Evolutionary conservation across 2,329 filamentous ascomycete genomes (phyloP).

Genomic region (Fusarium musae): DNA sequence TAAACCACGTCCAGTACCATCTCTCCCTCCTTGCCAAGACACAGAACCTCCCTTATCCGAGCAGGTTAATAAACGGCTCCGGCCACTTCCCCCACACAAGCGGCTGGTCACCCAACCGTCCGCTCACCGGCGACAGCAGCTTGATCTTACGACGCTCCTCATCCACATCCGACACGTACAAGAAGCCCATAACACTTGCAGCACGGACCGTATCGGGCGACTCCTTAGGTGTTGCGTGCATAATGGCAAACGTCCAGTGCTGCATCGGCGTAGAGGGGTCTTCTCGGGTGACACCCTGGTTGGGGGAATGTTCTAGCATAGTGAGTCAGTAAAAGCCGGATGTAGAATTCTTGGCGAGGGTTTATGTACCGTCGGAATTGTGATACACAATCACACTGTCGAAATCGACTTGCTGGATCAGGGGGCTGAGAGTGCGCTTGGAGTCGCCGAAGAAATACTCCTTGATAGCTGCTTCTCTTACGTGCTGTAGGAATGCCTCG

Average conservation of each 20-base stretch:
- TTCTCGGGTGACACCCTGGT: slow-evolving; percentile 68
- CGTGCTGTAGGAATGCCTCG: slow-evolving; percentile 76
- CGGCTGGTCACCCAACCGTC: slow-evolving; percentile 80
- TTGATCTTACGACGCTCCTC: slow-evolving; percentile 83
- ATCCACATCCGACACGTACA: slow-evolving; percentile 93
- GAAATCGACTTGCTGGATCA: slow-evolving; percentile 87
- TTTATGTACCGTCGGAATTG: slow-evolving; percentile 66
- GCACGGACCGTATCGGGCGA: slow-evolving; percentile 78
- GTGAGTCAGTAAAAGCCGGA: slow-evolving; percentile 22
- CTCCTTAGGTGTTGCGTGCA: slow-evolving; percentile 78
- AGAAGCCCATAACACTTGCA: slow-evolving; percentile 88
- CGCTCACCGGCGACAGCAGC: slow-evolving; percentile 84
- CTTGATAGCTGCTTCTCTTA: slow-evolving; percentile 80
- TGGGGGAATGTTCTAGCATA: slow-evolving; percentile 45
- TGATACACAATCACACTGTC: slow-evolving; percentile 78
- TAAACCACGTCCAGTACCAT: neutral
- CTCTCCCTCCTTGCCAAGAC: neutral
- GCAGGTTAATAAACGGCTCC: slow-evolving; percentile 81
- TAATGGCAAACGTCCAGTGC: slow-evolving; percentile 86
- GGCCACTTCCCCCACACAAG: slow-evolving; percentile 89
- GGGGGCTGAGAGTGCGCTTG: slow-evolving; percentile 82
- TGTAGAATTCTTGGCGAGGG: neutral
- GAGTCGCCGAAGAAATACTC: slow-evolving; percentile 94
- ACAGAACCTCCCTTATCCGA: slow-evolving; percentile 57
- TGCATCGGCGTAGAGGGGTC: slow-evolving; percentile 75